Evolutionary conservation across 768 basidiomycete species (phyloP), one percentile per base, ranked within the genome.

Genomic region (Kwoniella heveanensis): DNA sequence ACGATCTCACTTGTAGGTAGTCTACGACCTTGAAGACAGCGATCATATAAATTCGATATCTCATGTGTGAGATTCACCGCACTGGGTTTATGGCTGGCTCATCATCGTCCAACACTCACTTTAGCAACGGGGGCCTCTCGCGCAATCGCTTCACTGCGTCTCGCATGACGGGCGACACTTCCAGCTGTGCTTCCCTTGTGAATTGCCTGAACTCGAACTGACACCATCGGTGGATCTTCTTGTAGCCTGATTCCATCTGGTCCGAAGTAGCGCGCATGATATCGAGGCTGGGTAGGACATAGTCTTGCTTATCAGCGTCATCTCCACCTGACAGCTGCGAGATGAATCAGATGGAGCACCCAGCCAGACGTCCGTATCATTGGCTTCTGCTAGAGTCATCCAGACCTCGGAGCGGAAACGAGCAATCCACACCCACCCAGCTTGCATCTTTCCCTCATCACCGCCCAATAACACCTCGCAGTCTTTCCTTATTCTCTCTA

Each of bases 401-500:
- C n/a, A n/a, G n/a, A n/a, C n/a, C n/a, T n/a, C n/a, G n/a, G n/a
- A n/a, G n/a, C n/a, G n/a, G n/a, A n/a, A n/a, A n/a, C n/a, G n/a
- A n/a, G n/a, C n/a, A n/a, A n/a, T 44, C 25, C 13, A n/a, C 10
- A 68, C 80, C 58, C 48, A 80, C 79, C 80, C 81, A 13, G 80
- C 81, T 32, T 57, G 79, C 74, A 39, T 77, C 69, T 65, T 82
- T 60, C 52, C 79, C 68, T 59, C 80, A 56, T 80, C 80, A 0
- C 91, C 91, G 2, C 88, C 85, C 85, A 98, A 88, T 8, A 99
- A 83, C 1, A 92, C 86, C 50, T 88, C 83, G 77, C 93, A 96
- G 74, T 96, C 92, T 13, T 84, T 84, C 32, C 92, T 84, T 65
- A 99, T 94, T 48, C 81, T 82, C 70, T 90, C 88, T 0, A 90